Evolutionary conservation across 331 rosid species (phyloP), one percentile per base, ranked within the genome.

Genomic region (Cydonia oblonga): DNA sequence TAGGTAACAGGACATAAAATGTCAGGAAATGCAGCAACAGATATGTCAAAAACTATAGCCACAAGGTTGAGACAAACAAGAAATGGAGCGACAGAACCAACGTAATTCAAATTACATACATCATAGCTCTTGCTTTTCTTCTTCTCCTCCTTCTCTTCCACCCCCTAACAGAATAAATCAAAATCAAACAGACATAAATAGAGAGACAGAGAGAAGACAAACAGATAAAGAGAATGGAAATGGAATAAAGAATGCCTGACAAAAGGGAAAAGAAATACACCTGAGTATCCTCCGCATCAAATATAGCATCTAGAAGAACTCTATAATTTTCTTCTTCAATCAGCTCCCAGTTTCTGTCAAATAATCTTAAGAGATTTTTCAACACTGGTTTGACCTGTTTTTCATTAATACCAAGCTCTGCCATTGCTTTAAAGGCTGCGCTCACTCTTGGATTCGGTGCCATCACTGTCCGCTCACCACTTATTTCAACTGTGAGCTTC

Each of bases 321-420:
- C 97, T 83, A 71, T 89, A 95, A 69, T 80, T 88, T 83, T 95
- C 99, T 87, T 76, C 91, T 88, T 95, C 99, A 42, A 95, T 95
- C 19, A 95, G 91, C 42, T 81, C 90, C 99, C 99, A 91, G 68
- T 91, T 84, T 71, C 79, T 88, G 30, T 95, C 91, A 82, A 89
- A 95, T 85, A 89, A 69, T 46, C 73, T 87, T 35, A 95, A 76
- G 25, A 95, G 96, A 32, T 78, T 87, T 80, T 88, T 91, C 63
- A 91, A 75, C 16, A 91, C 97, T 2, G 96, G 93, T 61, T 91
- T 95, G 33, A 90, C 92, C 82, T 84, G 80, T 6, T 73, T 74
- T 83, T 91, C 88, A 42, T 54, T 69, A 60, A 95, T 83, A 44
- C 99, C 99, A 30, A 95, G 80, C 64, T 29, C 76, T 53, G 65